phyloP scores from a whole-genome alignment of 225 moss, liverwort and hornwort genomes.

The Pleurozium schreberi region DNA sequence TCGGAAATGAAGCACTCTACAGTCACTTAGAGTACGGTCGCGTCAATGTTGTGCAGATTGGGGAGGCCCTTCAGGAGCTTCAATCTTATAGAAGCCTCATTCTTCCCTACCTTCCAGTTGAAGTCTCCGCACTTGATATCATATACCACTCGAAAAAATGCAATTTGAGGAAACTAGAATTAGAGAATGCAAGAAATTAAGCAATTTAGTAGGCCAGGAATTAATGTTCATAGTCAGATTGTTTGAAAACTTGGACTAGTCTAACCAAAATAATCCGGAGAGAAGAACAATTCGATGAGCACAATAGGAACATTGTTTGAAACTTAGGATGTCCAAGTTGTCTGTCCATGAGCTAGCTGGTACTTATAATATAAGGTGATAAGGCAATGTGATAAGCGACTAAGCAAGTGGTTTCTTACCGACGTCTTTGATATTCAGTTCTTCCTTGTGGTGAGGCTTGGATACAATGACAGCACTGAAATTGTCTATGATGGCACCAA shows the following conservation, averaged over 20 bases:
- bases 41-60: conserved; percentile 6
- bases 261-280: too few species aligned
- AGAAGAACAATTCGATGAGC: too few species aligned
- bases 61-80: conserved; percentile 30
- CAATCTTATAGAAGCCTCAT: not conserved
- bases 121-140: not conserved
- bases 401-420: not conserved
- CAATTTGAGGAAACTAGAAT: not conserved
- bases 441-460: conserved; percentile 2
- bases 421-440: not conserved
- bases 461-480: not conserved
- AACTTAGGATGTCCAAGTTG: not conserved
- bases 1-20: conserved; percentile 33
- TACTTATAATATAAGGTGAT: not conserved
- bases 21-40: conserved; percentile 6
- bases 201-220: too few species aligned
- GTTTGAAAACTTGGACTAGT: too few species aligned
- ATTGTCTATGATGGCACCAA: not conserved
- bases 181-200: not conserved
- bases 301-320: too few species aligned
- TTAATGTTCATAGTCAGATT: too few species aligned
- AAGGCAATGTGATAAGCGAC: not conserved
- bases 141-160: conserved; percentile 32
- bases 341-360: not conserved
- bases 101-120: conserved; percentile 13